Evolutionary conservation across 306 rosid genomes (phyloP), one percentile per base, ranked within the genome.

Genomic region (Cucurbita ficifolia): DNA sequence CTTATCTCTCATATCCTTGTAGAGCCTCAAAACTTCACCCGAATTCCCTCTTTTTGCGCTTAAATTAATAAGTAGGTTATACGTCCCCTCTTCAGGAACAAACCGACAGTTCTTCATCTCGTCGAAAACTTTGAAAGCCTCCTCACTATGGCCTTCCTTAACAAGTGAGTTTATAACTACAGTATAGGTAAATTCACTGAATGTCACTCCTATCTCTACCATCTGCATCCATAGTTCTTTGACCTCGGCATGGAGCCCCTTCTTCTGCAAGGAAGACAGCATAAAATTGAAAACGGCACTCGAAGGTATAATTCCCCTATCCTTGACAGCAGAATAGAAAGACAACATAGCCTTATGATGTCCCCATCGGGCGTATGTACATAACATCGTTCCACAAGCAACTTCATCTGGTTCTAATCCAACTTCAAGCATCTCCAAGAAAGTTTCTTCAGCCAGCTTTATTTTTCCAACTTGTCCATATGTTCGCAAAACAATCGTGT

Each of bases 351-450:
- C 85, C 86, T 85, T 87, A 74, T 90, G 87, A 67, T 86, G 96
- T 49, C 97, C 98, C 98, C 98, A 93, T 83, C 96, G 86, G 14
- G 98, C 98, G 76, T 94, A 94, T 3, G 96, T 82, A 77, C 98
- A 94, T 36, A 94, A 85, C 97, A 93, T 88, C 73, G 98, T 94
- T 35, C 98, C 98, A 61, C 92, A 88, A 69, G 97, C 96, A 78
- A 94, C 92, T 79, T 88, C 92, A 85, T 94, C 98, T 0, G 98
- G 92, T 60, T 94, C 96, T 72, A 91, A 87, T 57, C 89, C 94
- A 12, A 54, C 88, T 78, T 90, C 95, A 35, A 94, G 94, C 98
- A 94, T 94, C 88, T 94, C 98, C 89, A 94, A 85, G 87, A 94
- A 94, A 45, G 81, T 78, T 81, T 94, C 86, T 63, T 94, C 98